These are phyloP conservation scores for Xylaria longipes DNA, from an alignment of 495 filamentous ascomycete genomes.

Conservation along the genomic window DNA sequence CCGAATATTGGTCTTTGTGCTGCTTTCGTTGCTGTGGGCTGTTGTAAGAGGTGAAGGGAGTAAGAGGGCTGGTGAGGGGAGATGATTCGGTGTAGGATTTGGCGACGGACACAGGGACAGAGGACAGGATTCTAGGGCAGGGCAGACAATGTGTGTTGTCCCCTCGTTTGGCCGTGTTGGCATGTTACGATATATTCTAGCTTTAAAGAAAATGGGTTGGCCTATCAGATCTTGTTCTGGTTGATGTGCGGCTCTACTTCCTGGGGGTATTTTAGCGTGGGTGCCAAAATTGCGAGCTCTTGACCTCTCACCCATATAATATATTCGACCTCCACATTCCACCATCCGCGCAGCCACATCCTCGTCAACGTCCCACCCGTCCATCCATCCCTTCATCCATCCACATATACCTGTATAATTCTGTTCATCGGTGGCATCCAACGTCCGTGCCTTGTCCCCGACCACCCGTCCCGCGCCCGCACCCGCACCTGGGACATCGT, in stretches of 20 bases:
- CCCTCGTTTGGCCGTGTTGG: slow-evolving; percentile 17
- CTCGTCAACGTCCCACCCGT: slow-evolving; percentile 19
- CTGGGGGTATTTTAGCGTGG: slow-evolving; percentile 43
- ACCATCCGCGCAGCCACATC: slow-evolving; percentile 27
- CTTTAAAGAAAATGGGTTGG: slow-evolving; percentile 35
- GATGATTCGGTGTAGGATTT: background rate
- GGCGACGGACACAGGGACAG: slow-evolving; percentile 3
- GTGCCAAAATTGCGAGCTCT: slow-evolving; percentile 33
- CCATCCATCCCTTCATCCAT: slow-evolving; percentile 25
- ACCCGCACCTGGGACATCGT: slow-evolving; percentile 11
- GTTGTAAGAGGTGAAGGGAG: background rate
- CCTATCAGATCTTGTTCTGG: slow-evolving; percentile 43
- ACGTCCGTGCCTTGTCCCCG: slow-evolving; percentile 4
- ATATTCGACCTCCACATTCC: slow-evolving; percentile 33
- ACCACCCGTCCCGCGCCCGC: background rate
- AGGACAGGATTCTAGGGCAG: slow-evolving; percentile 8
- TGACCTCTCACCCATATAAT: slow-evolving; percentile 18
- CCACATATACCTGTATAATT: background rate
- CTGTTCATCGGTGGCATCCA: background rate
- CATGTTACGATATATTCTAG: slow-evolving; percentile 29
- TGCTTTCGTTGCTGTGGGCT: slow-evolving; percentile 5
- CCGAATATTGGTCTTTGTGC: background rate
- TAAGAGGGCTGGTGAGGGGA: background rate
- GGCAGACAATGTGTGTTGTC: slow-evolving; percentile 9
- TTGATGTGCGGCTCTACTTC: slow-evolving; percentile 44